Base-by-base conservation (phyloP, 331 rosid species). In the Quercus lobata region DNA sequence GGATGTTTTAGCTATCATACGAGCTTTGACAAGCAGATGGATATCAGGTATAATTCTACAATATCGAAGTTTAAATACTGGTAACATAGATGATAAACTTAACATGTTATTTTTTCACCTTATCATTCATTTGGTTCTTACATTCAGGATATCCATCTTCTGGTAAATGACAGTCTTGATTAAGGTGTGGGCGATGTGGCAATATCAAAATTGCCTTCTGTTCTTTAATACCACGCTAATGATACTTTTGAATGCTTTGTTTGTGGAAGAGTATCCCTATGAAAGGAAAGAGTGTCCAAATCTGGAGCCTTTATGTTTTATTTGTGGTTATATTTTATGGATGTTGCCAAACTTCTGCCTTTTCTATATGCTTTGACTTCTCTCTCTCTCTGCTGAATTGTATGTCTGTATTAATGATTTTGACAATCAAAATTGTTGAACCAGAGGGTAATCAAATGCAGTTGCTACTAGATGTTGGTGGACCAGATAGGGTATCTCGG, bases 401-500 rank as follows among this genome's bases (percentile, higher is more conserved):
- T 63, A 55, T 79, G 68, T 25, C 61, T 81, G 46, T 41, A 22
- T 75, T 72, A 60, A 71, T 78, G 84, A 68, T 76, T 76, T 62
- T 62, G 63, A 54, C 46, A 68, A 78, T 78, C 68, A 49, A 37
- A 77, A 81, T 60, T 49, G 24, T 84, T 78, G 57, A 75, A 58
- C 70, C 80, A 90, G 99, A 89, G 54, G 77, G 86, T 25, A 91
- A 92, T 88, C 87, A 90, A 86, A 87, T 91, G 81, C 89, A 77
- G 57, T 62, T 92, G 74, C 52, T 91, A 69, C 82, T 95, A 74
- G 93, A 95, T 80, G 96, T 69, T 24, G 96, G 99, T 32, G 99
- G 99, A 78, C 85, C 93, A 9, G 91, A 95, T 81, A 80, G 96
- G 86, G 87, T 91, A 25, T 92, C 97, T 2, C 94, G 93, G 25